phyloP scores from a whole-genome alignment of 2,329 filamentous ascomycete species.

The Colletotrichum sp. region DNA sequence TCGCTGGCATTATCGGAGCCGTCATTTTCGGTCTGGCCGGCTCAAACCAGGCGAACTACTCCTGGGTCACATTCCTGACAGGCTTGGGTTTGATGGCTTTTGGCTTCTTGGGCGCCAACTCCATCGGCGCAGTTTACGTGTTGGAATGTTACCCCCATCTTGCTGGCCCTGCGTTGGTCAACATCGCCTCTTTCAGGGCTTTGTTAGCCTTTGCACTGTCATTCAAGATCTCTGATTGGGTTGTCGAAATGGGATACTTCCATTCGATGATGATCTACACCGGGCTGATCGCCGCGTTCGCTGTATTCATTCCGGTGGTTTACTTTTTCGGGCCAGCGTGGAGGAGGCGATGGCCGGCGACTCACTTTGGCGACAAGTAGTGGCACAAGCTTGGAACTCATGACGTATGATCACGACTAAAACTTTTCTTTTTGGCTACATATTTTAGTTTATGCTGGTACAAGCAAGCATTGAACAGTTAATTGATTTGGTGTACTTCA shows the following conservation, averaged over 20 bases:
- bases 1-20: constrained; percentile 28
- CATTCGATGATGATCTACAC: constrained; percentile 32
- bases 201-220: constrained; percentile 31
- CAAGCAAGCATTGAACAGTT: not conserved
- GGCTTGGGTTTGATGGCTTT: constrained; percentile 31
- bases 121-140: constrained; percentile 33
- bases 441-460: not conserved
- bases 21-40: constrained; percentile 35
- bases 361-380: not conserved
- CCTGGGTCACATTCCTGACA: constrained; percentile 25
- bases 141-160: constrained; percentile 35
- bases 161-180: constrained; percentile 33
- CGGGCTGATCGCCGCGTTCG: constrained; percentile 32
- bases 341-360: constrained; percentile 7
- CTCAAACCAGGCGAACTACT: constrained; percentile 27
- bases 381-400: not conserved
- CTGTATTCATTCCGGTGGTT: constrained; percentile 31
- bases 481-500: not conserved
- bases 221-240: constrained; percentile 30
- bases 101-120: constrained; percentile 29
- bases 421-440: not conserved
- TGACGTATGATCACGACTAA: not conserved
- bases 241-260: constrained; percentile 29
- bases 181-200: constrained; percentile 35
- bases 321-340: constrained; percentile 22